phyloP scores from a whole-genome alignment of 108 stramenopile species.

The Nannochloropsis granulata region DNA sequence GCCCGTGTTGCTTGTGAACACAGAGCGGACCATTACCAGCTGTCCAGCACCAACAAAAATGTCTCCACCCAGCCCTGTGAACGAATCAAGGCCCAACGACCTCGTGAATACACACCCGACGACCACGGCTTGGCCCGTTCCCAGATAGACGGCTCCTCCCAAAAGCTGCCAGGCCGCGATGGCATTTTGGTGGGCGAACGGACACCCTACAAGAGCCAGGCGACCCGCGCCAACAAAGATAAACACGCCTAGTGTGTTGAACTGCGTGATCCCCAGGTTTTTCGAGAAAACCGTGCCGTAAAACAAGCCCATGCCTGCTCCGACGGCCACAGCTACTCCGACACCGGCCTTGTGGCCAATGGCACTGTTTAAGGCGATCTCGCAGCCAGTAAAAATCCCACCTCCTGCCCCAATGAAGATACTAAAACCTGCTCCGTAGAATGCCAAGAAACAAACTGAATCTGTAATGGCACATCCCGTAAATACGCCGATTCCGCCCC shows the following conservation, averaged over 20 bases:
- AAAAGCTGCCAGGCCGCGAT: background rate
- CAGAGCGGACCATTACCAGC: background rate
- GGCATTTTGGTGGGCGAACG: background rate
- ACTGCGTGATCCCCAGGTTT: background rate
- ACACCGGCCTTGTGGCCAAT: background rate
- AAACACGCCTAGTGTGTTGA: background rate
- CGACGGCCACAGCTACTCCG: background rate
- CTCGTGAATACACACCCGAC: background rate
- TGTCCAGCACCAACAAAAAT: background rate
- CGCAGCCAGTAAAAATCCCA: background rate
- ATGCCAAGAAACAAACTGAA: background rate
- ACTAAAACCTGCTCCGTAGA: background rate
- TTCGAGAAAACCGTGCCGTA: background rate
- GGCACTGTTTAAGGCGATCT: background rate
- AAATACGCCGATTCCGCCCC: background rate
- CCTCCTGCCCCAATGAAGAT: background rate
- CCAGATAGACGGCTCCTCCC: background rate
- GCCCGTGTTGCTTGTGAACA: background rate
- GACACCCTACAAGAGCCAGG: background rate
- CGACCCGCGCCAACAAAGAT: background rate
- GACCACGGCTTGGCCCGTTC: background rate
- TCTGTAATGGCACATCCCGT: background rate
- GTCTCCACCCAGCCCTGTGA: background rate
- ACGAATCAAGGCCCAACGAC: background rate
- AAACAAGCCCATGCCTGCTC: background rate